phyloP scores from a whole-genome alignment of 75 land plant genomes.

The Selaginella tamariscina region DNA sequence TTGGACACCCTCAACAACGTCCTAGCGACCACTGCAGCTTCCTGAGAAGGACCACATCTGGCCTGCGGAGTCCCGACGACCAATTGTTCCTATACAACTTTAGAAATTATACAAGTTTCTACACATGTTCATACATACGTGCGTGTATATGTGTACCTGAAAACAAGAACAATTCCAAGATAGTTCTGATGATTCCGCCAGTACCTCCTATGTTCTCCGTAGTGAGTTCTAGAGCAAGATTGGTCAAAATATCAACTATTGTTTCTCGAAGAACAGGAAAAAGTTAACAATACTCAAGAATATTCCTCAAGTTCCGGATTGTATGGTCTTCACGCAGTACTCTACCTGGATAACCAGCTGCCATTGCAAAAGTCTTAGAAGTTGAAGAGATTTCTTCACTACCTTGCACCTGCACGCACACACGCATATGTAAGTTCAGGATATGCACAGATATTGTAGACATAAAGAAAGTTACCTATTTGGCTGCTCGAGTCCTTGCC shows the following conservation, averaged over 20 bases:
- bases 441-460: no score
- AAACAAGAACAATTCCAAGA: slow-evolving; percentile 41
- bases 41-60: no score
- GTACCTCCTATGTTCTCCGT: slow-evolving; percentile 64
- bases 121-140: no score
- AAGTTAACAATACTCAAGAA: slow-evolving; percentile 31
- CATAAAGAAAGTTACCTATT: background rate
- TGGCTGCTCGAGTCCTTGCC: background rate
- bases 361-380: slow-evolving; percentile 45
- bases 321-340: slow-evolving; percentile 43
- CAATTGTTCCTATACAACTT: no score
- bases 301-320: slow-evolving; percentile 58
- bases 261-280: slow-evolving; percentile 34
- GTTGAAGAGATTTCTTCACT: slow-evolving; percentile 41
- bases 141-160: no score
- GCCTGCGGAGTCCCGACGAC: no score
- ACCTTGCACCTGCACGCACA: background rate
- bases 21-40: no score
- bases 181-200: slow-evolving; percentile 46
- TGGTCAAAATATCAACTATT: slow-evolving; percentile 46
- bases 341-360: slow-evolving; percentile 48
- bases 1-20: no score
- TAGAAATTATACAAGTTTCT: no score
- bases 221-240: slow-evolving; percentile 51
- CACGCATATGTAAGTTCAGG: background rate